Evolutionary conservation across 768 basidiomycete species (phyloP), one percentile per base, ranked within the genome.

Genomic region (Boletus pseudo-olivaceus): DNA sequence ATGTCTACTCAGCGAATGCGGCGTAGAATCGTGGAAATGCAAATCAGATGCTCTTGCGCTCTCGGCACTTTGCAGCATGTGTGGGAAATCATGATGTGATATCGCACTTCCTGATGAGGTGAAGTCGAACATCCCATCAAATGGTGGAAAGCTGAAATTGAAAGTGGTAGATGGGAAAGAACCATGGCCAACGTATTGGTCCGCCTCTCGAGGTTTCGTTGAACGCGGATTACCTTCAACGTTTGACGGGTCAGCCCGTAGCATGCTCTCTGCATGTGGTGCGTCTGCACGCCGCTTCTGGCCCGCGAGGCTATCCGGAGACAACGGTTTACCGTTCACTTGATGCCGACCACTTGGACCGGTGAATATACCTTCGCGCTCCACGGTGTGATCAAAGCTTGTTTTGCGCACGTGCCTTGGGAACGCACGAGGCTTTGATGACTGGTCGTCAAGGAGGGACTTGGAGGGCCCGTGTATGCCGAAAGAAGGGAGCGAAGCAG

Each of bases 341-440:
- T 90, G 88, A 73, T 92, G 89, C 46, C 89, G 78, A 53, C 87
- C 86, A 61, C 79, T 79, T 46, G 82, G 71, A 39, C 80, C 82
- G 30, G 75, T 65, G 54, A 83, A 74, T 51, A 85, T 78, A 35
- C 79, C 82, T 56, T 87, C 84, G 59, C 81, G 82, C 35, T 81
- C 79, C 38, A 95, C 86, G 4, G 93, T 94, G 72, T 94, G 93
- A 70, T 97, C 93, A 69, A 94, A 96, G 71, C 91, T 93, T 43
- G 93, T 92, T 77, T 97, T 97, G 57, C 93, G 83, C 54, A 93
- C 90, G 70, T 89, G 88, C 55, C 87, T 82, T 49, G 93, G 90
- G 67, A 93, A 90, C 30, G 78, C 72, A 58, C 79, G 83, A 60
- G 77, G 64, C 57, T 73, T 73, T 47, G 69, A 63, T 54, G 73